A percentile compares a stretch with the other conserved stretches of the same genome.
These are phyloP conservation scores for Acacia confusa DNA, from an alignment of 306 rosid species.

Conservation along the genomic window DNA sequence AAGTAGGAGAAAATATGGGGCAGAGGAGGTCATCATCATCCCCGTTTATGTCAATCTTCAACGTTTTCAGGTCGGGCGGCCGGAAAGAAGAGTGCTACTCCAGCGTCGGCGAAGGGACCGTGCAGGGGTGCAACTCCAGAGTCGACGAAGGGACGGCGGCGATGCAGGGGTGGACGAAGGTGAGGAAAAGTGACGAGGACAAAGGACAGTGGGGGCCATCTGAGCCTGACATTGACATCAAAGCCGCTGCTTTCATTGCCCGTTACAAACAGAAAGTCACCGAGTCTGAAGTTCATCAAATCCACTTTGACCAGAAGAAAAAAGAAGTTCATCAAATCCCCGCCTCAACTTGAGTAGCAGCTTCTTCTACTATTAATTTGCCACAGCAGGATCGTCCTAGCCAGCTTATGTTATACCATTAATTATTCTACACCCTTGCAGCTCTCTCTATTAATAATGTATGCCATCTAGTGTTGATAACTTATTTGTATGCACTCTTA, in stretches of 20 bases:
- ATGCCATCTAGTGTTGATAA: slow-evolving; percentile 30
- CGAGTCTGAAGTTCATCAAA: slow-evolving; percentile 37
- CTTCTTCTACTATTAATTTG: not conserved
- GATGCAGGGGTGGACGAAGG: slow-evolving; percentile 35
- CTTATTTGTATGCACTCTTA: not conserved
- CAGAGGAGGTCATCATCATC: slow-evolving; percentile 60
- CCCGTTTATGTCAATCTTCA: slow-evolving; percentile 51
- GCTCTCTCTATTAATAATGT: not conserved
- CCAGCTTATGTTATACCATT: not conserved
- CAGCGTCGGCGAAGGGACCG: slow-evolving; percentile 18
- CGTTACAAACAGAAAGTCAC: slow-evolving; percentile 36
- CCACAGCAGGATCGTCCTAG: not conserved
- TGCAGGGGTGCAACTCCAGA: not conserved
- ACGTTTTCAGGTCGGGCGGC: slow-evolving; percentile 51
- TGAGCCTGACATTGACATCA: slow-evolving; percentile 57
- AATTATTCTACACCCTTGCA: not conserved
- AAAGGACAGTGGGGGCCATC: slow-evolving; percentile 52
- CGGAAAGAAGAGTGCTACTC: slow-evolving; percentile 24
- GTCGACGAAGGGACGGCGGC: slow-evolving; percentile 21
- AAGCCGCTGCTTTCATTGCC: slow-evolving; percentile 46
- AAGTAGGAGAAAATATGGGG: slow-evolving; percentile 35
- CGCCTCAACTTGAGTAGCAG: slow-evolving; percentile 19
- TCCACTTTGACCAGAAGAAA: no score
- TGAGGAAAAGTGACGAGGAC: slow-evolving; percentile 78
- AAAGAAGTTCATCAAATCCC: slow-evolving; percentile 4